Percentiles rank a stretch among this genome's conserved stretches.
Evolutionary conservation across 1,284 basidiomycete species (phyloP).

Genomic region (Ganoderma sp.): DNA sequence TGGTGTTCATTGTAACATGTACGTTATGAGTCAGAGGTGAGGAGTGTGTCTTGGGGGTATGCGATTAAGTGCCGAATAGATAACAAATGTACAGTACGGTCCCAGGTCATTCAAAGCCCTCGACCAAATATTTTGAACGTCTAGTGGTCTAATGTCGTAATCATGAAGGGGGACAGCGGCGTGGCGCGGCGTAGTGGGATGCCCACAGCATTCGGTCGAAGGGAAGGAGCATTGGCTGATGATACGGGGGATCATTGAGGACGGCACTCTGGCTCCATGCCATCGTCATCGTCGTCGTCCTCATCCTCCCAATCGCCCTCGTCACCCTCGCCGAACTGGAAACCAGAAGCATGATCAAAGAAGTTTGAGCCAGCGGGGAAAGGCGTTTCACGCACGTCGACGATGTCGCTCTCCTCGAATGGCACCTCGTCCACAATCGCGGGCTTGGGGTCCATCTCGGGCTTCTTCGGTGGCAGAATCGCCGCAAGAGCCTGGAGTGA

Average conservation of each 20-base stretch:
- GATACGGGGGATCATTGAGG: slow-evolving; percentile 50
- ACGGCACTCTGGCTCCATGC: slow-evolving; percentile 65
- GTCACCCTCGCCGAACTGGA: slow-evolving; percentile 71
- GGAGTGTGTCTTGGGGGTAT: slow-evolving; percentile 22
- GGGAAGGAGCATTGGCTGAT: no score
- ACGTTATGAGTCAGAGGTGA: neutral
- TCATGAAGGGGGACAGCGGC: slow-evolving; percentile 5
- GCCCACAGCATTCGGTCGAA: neutral
- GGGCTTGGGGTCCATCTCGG: slow-evolving; percentile 72
- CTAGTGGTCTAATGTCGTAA: slow-evolving; percentile 15
- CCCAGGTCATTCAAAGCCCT: neutral
- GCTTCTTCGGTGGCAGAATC: slow-evolving; percentile 78
- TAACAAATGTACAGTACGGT: slow-evolving; percentile 22
- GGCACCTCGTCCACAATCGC: slow-evolving; percentile 72
- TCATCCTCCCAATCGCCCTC: slow-evolving; percentile 60
- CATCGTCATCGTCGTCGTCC: slow-evolving; percentile 67
- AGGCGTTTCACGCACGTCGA: slow-evolving; percentile 79
- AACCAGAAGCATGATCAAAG: slow-evolving; percentile 73
- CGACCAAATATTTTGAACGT: slow-evolving; percentile 3
- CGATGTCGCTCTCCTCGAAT: slow-evolving; percentile 78
- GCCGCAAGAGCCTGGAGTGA: slow-evolving; percentile 60
- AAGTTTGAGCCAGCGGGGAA: slow-evolving; percentile 69
- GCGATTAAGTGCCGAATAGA: slow-evolving; percentile 21
- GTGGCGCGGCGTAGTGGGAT: neutral
- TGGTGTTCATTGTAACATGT: neutral